Base-by-base conservation (phyloP, 202 grass and related monocot species). In the Panicum virgatum region DNA sequence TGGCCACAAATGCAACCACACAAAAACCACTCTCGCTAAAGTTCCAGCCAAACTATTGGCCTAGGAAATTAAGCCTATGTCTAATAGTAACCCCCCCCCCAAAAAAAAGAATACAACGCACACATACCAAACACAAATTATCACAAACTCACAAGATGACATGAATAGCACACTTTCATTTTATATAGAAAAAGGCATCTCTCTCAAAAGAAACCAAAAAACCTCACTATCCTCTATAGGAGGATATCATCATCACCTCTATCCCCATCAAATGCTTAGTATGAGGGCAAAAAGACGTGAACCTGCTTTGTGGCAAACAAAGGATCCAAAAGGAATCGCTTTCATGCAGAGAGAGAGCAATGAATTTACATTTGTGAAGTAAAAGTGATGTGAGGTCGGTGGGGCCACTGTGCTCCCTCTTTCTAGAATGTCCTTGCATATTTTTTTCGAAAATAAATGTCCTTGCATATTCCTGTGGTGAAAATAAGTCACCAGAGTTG, bases 361-460 rank as follows among this genome's bases (percentile, higher is more conserved):
- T 29, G 1, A 14, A 19, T 62, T 73, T 45, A 47, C 66, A 43
- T 62, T 69, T 56, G 52, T 71, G 29, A 45, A 36, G 42, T 76
- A 34, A 54, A 61, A 67, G 63, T 73, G 26, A 71, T 84, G 68
- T 56, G 50, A 78, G 58, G 72, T 47, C 18, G 27, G 10, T 79
- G 80, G 39, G 36, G 27, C 12, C 48, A 46, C 37, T 30, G 51
- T 83, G 37, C 73, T 77, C 65, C 54, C 22, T 15, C 67, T 50
- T 77, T 78, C 80, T 83, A 83, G 85, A 83, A 77, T 77, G 73
- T 56, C 79, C 5, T 37, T 15, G n/a, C n/a, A n/a, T n/a, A n/a
- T n/a, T n/a, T n/a, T n/a, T n/a, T n/a, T n/a, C n/a, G n/a, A n/a
- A n/a, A n/a, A n/a, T n/a, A n/a, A n/a, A n/a, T n/a, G n/a, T n/a